A percentile compares a stretch with the other conserved stretches of the same genome.
Conservation (phyloP, 345 rosid species). For the Eucalyptus sp. region DNA sequence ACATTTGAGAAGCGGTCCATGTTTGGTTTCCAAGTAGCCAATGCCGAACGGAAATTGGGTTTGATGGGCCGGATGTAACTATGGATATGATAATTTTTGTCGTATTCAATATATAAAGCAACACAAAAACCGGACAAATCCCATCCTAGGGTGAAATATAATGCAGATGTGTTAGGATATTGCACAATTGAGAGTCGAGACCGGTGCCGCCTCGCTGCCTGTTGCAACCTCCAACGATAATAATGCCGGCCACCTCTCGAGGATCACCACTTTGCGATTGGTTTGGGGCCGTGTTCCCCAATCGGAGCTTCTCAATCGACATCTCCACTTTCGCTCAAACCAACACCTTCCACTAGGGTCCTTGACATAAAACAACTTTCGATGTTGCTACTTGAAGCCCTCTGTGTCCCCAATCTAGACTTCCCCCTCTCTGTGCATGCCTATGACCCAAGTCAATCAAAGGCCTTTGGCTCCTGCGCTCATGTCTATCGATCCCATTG, state of each 20-base stretch:
- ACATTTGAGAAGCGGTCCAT: background rate
- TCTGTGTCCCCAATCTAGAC: no score
- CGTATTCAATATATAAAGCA: accelerated
- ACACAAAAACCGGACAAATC: background rate
- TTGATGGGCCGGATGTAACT: background rate
- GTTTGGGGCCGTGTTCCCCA: background rate
- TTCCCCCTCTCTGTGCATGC: no score
- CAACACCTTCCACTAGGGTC: no score
- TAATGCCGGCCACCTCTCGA: background rate
- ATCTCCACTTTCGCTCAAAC: no score
- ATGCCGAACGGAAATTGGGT: background rate
- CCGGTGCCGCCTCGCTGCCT: background rate
- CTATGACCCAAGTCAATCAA: no score
- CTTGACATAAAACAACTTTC: no score
- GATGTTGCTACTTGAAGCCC: no score
- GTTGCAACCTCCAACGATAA: accelerated
- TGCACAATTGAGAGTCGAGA: accelerated
- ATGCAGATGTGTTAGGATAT: accelerated
- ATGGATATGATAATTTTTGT: background rate
- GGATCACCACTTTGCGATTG: background rate
- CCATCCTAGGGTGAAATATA: background rate
- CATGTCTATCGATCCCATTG: no score
- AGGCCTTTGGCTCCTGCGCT: no score
- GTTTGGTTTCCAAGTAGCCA: background rate
- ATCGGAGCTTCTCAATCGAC: background rate